Evolutionary conservation across 148 eudicot species (phyloP), one percentile per base, ranked within the genome.

Genomic region (Talinum fruticosum): DNA sequence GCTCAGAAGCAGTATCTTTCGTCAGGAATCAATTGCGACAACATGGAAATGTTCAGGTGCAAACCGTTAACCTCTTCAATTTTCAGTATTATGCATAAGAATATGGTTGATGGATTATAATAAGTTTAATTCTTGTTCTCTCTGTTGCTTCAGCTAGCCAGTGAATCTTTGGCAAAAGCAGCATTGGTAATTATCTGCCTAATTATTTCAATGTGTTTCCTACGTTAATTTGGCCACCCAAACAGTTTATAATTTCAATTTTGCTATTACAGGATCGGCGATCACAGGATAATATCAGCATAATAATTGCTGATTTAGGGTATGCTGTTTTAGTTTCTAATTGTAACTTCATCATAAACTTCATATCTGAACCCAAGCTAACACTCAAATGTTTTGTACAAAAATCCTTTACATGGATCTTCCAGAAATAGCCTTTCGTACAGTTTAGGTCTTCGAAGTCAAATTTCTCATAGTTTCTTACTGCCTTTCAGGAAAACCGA

Each of bases 41-140:
- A 83, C 97, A 93, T 79, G 99, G 99, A 80, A 87, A 91, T 85
- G 90, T 87, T 73, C 97, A 95, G 97, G 98, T 95, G 79, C n/a
- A 76, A 69, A 18, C 34, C 57, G 44, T 51, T 41, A 28, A 65
- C 73, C 12, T 74, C 54, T 76, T 44, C 30, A n/a, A 21, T 47
- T 67, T n/a, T n/a, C n/a, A 44, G 30, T 71, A 4, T 36, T 3
- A 41, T 32, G 18, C 33, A n/a, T 16, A 4, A n/a, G 13, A 1
- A 28, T 79, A 29, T 36, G 21, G 59, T 62, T 34, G 18, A 57
- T 51, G 10, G 29, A 72, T 30, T 69, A 10, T 19, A 73, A 49
- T 19, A 73, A 49, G 35, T 13, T 16, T 2, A 16, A 19, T 34
- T 59, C 29, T 6, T 45, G 65, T 71, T 15, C 68, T 72, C 73